phyloP scores from a whole-genome alignment of 306 rosid species.

The Trichosanthes truncata region DNA sequence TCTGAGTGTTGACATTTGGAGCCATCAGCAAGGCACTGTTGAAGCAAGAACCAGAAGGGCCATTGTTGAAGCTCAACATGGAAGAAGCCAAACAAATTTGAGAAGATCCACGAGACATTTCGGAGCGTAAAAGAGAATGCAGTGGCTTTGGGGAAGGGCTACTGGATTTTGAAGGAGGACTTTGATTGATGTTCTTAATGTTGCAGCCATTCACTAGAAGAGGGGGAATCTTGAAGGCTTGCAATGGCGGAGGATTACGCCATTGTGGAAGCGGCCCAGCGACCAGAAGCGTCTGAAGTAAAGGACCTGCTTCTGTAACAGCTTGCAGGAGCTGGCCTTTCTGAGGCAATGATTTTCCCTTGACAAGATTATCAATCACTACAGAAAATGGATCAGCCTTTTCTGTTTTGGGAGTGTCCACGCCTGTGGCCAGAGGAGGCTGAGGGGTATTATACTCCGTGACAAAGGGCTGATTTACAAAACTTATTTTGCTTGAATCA shows the following conservation, averaged over 20 bases:
- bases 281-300: slow-evolving; percentile 43
- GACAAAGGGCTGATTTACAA: slow-evolving; percentile 18
- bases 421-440: background rate
- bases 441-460: slow-evolving; percentile 12
- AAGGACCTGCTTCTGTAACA: slow-evolving; percentile 57
- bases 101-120: slow-evolving; percentile 14
- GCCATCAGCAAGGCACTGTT: slow-evolving; percentile 15
- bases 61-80: slow-evolving; percentile 30
- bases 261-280: slow-evolving; percentile 72
- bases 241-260: slow-evolving; percentile 65
- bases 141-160: slow-evolving; percentile 7
- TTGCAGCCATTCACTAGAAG: slow-evolving; percentile 24
- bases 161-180: slow-evolving; percentile 6
- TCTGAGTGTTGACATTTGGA: slow-evolving; percentile 22
- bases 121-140: slow-evolving; percentile 11
- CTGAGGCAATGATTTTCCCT: slow-evolving; percentile 41
- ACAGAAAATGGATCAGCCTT: slow-evolving; percentile 26
- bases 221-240: slow-evolving; percentile 39
- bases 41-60: slow-evolving; percentile 20
- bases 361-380: slow-evolving; percentile 29
- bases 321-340: slow-evolving; percentile 55
- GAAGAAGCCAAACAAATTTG: slow-evolving; percentile 50
- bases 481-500: slow-evolving; percentile 33
- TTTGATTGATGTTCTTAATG: background rate
- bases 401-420: slow-evolving; percentile 11